Evolutionary conservation across 1,284 basidiomycete species (phyloP).

Genomic region (Takashimella tepidaria): DNA sequence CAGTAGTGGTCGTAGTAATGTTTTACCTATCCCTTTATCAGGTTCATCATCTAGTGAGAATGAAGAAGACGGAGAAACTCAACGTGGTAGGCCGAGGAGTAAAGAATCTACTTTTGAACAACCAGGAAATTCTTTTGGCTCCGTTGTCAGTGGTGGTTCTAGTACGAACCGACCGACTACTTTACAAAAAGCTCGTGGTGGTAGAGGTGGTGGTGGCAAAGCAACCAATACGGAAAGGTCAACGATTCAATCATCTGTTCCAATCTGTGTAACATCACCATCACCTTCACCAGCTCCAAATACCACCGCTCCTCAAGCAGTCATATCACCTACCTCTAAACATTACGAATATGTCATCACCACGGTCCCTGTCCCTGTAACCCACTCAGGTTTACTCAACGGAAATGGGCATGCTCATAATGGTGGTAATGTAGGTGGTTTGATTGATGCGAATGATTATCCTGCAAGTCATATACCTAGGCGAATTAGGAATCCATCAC

Average conservation of each 20-base stretch:
- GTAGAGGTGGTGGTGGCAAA: neutral
- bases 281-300: too few relatives aligned
- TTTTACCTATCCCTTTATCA: neutral
- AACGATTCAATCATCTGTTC: neutral
- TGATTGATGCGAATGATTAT: too few relatives aligned
- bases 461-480: neutral
- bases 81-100: slow-evolving; percentile 31
- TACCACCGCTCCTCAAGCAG: neutral
- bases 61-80: slow-evolving; percentile 18
- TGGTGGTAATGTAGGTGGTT: neutral
- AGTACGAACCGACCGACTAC: neutral
- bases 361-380: neutral
- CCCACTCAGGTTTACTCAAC: neutral
- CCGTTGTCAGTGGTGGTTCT: too few relatives aligned
- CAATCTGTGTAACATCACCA: too few relatives aligned
- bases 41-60: neutral
- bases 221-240: neutral
- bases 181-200: neutral
- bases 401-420: neutral
- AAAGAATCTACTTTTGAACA: slow-evolving; percentile 13
- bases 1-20: neutral
- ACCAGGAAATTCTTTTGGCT: too few relatives aligned
- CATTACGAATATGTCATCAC: neutral
- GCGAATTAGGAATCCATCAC: neutral
- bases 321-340: neutral